Percentiles rank a stretch among this genome's conserved stretches.
Conservation (phyloP, 2,329 filamentous ascomycete species). For the Coniella lustricola region DNA sequence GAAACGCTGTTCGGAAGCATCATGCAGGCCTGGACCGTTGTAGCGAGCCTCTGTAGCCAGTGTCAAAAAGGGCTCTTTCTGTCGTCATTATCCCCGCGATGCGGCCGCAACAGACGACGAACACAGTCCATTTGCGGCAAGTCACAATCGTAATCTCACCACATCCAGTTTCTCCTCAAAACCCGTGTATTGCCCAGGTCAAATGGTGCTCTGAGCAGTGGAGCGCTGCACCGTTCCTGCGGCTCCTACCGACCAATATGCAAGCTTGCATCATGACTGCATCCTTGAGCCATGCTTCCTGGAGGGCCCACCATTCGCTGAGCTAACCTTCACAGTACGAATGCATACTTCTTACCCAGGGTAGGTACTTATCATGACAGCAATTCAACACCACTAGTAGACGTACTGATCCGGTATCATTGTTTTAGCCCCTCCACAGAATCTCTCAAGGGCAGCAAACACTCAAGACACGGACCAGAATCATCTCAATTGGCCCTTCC, state of each 20-base stretch:
- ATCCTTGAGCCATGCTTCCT: neutral
- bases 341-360: no score
- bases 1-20: neutral
- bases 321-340: no score
- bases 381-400: no score
- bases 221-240: neutral
- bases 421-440: no score
- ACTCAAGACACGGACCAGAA: no score
- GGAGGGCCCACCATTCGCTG: no score
- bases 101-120: neutral
- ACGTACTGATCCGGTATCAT: no score
- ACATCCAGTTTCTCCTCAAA: neutral
- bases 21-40: neutral
- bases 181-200: no score
- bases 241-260: slow-evolving; percentile 1
- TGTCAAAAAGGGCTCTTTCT: neutral
- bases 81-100: slow-evolving; percentile 1
- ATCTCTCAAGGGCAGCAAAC: no score
- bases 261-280: slow-evolving; percentile 3
- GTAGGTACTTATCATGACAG: no score
- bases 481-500: no score
- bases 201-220: neutral
- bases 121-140: neutral
- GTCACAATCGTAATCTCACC: neutral
- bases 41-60: neutral